Base-by-base conservation (phyloP, 768 basidiomycete species). In the Trametes cinnabarina region DNA sequence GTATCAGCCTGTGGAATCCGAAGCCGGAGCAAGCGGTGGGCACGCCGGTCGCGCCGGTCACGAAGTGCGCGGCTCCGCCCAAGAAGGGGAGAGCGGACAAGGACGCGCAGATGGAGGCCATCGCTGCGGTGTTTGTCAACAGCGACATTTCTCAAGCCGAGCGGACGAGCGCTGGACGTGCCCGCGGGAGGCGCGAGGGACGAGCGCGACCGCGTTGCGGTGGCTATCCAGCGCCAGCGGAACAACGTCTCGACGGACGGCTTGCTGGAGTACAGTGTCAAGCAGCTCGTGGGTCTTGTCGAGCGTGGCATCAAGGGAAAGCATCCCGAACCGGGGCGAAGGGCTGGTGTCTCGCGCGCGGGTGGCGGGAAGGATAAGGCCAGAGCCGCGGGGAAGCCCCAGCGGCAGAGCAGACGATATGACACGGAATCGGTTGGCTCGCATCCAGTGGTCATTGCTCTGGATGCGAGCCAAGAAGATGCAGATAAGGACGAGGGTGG, bases 191-290 rank as follows among this genome's bases (percentile, higher is more conserved):
- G 30, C 17, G 34, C 9, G 12, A 47, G 42, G 1, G 51, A 41
- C 7, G 69, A 68, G 28, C 54, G 62, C 3, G 44, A 65, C 35
- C 57, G 61, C 2, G 60, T 73, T 52, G 64, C 79, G 32, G 55
- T 69, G 19, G 71, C 71, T 50, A 78, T 81, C 28, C 64, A 71
- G 44, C 62, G 67, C 4, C 66, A 51, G 3, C 71, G 79, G 15
- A 65, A 68, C 20, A 78, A 78, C 46, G 71, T 75, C 2, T 74
- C 72, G 25, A 76, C 77, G 9, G 77, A 77, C 39, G 32, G 69
- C n/a, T 65, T 72, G 11, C 65, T 73, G 15, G 79, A 80, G 65
- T 80, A 79, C 49, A 74, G 79, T 0, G 64, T 82, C 7, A 50
- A 61, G 23, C 65, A 70, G 40, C 70, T 78, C 28, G 72, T 74